Evolutionary conservation across 2,329 filamentous ascomycete genomes (phyloP).

Genomic region (Sporothrix luriei): DNA sequence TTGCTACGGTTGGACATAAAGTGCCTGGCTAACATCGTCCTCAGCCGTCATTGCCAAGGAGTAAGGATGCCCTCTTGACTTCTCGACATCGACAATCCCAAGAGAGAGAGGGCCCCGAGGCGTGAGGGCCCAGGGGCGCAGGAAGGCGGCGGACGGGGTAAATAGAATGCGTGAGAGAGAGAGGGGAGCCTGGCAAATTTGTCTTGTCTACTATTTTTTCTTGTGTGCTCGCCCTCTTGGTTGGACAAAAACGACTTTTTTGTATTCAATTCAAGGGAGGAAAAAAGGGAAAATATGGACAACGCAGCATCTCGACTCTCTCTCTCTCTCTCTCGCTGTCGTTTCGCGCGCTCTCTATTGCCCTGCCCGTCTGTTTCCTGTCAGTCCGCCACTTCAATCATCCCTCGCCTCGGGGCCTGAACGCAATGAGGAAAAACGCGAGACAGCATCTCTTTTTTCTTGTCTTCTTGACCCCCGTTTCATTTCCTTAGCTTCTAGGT

Average conservation of each 20-base stretch:
- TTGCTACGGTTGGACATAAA: neutral
- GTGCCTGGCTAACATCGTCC: neutral
- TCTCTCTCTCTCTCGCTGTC: neutral
- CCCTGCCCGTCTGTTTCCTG: neutral
- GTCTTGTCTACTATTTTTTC: conserved; percentile 4
- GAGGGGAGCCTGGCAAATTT: conserved; percentile 11
- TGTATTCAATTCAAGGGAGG: neutral
- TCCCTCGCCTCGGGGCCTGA: conserved; percentile 20
- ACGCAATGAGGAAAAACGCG: conserved; percentile 19
- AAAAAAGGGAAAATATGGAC: neutral
- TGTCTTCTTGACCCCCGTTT: neutral
- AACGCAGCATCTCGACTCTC: neutral
- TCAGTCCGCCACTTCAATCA: neutral
- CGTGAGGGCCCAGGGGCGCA: neutral
- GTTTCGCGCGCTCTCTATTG: neutral
- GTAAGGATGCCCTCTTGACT: conserved; percentile 21
- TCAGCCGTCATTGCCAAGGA: conserved; percentile 33
- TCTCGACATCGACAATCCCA: neutral
- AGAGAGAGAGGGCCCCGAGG: conserved; percentile 2
- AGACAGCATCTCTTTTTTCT: conserved; percentile 2
- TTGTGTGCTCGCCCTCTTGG: conserved; percentile 15
- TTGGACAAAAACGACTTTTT: neutral
- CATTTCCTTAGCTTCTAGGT: neutral
- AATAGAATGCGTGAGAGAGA: neutral
- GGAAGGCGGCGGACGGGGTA: neutral